phyloP scores from a whole-genome alignment of 805 yeast species.

The Candida caryicola region DNA sequence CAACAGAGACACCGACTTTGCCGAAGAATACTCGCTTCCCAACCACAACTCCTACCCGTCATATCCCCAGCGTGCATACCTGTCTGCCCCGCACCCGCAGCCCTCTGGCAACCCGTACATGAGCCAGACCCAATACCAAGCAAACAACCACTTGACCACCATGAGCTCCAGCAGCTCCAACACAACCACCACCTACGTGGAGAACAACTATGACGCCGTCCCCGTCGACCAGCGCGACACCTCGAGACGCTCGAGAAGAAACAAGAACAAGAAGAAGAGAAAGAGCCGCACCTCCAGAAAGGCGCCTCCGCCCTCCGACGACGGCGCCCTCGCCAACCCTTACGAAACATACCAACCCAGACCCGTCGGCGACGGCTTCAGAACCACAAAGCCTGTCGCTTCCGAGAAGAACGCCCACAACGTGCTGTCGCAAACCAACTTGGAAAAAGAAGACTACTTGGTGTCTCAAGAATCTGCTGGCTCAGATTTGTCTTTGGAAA shows the following conservation, averaged over 20 bases:
- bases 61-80: constrained; percentile 5
- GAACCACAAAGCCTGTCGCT: neutral
- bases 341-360: neutral
- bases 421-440: constrained; percentile 12
- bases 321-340: neutral
- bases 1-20: constrained; percentile 1
- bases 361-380: neutral
- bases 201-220: constrained; percentile 2
- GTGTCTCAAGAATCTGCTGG: neutral
- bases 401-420: neutral
- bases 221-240: constrained; percentile 10
- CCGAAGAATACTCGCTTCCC: constrained; percentile 6
- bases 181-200: constrained; percentile 13
- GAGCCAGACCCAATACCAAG: constrained; percentile 5
- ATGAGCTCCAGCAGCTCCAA: constrained; percentile 9
- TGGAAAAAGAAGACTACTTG: constrained; percentile 1
- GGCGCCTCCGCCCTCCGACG: constrained; percentile 2
- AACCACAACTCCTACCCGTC: constrained; percentile 5
- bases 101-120: constrained; percentile 3
- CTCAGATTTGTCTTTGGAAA: constrained; percentile 8
- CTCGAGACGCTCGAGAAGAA: neutral
- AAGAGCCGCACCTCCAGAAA: constrained; percentile 5
- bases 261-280: constrained; percentile 4
- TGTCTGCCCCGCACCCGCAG: neutral
- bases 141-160: constrained; percentile 6